A percentile compares a stretch with the other conserved stretches of the same genome.
These are phyloP conservation scores for Ilex aquifolium DNA, from an alignment of 257 asterid genomes.

Conservation along the genomic window DNA sequence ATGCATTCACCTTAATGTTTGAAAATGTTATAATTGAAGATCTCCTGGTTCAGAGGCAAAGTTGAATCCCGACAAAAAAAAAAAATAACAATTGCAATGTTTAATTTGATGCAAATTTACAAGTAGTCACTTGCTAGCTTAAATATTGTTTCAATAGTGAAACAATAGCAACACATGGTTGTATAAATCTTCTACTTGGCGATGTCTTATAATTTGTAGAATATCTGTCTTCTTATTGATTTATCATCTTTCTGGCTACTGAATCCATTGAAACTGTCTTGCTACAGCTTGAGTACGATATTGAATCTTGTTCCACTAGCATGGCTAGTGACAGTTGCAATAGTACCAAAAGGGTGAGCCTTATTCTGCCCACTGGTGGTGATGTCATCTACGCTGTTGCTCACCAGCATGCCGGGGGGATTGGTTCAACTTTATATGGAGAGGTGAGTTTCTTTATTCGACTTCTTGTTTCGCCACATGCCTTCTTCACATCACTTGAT, in stretches of 20 bases:
- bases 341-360: not conserved
- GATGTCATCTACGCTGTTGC: not conserved
- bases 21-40: too few species aligned
- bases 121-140: too few species aligned
- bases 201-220: too few species aligned
- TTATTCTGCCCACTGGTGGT: too few species aligned
- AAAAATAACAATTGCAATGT: too few species aligned
- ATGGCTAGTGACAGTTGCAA: not conserved
- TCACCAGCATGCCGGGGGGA: not conserved
- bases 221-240: too few species aligned
- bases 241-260: not conserved
- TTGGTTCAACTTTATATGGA: not conserved
- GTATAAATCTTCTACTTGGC: too few species aligned
- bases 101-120: too few species aligned
- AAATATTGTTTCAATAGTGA: too few species aligned
- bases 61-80: not conserved
- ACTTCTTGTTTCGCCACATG: too few species aligned
- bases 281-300: not conserved
- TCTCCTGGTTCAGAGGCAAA: not conserved
- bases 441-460: not conserved
- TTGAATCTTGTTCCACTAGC: not conserved
- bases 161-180: too few species aligned
- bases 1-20: not conserved
- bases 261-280: not conserved
- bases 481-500: too few species aligned